Conservation (phyloP, 352 stramenopile genomes). For the Pythium grandisporangium region DNA sequence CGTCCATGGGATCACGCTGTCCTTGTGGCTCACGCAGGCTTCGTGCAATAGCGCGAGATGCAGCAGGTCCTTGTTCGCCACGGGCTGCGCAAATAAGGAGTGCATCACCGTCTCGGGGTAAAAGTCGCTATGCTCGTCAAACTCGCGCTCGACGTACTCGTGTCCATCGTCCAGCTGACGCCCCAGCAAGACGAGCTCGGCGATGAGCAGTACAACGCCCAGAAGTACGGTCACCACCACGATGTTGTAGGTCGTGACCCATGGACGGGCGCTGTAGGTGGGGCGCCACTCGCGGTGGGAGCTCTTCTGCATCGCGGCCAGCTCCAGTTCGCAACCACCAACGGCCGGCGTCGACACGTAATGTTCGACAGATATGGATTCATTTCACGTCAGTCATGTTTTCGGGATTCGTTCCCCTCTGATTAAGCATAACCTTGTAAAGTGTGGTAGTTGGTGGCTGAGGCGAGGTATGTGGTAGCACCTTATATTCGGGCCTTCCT, state of each 20-base stretch:
- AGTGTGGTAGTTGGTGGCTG: no score
- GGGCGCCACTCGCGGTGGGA: no score
- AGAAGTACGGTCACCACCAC: constrained; percentile 4
- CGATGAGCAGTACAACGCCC: constrained; percentile 4
- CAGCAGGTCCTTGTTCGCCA: constrained; percentile 14
- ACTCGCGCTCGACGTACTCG: constrained; percentile 2
- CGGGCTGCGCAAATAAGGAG: constrained; percentile 6
- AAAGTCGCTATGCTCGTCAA: constrained; percentile 5
- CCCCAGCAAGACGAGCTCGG: neutral
- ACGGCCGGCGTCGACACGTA: no score
- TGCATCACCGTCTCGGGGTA: constrained; percentile 9
- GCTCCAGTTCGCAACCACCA: no score
- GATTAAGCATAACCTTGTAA: no score
- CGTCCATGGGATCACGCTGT: constrained; percentile 29
- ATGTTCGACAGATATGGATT: no score
- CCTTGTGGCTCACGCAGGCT: constrained; percentile 27
- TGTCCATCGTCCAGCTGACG: neutral
- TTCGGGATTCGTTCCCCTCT: no score
- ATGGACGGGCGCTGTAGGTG: no score
- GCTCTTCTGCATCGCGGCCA: no score
- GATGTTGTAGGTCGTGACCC: constrained; percentile 11
- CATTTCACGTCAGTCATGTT: no score
- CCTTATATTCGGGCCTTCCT: no score
- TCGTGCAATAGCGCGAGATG: constrained; percentile 44
- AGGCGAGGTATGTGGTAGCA: no score